Evolutionary conservation across 208 protist genomes (phyloP), one percentile per base, ranked within the genome.

Genomic region (Phytomonas francai): DNA sequence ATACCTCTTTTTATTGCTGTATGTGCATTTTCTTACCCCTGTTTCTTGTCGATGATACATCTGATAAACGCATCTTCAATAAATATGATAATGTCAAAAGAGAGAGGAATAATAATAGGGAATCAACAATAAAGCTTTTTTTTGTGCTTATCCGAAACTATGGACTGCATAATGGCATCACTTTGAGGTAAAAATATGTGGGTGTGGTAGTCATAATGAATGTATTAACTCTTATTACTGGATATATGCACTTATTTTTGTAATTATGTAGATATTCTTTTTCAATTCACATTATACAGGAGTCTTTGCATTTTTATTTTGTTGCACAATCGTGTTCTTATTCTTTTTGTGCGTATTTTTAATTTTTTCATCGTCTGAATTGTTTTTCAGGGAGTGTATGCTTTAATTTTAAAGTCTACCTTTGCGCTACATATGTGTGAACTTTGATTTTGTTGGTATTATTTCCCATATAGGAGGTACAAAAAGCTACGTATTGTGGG

Each of bases 191-290:
- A 49, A 49, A 49, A 49, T 49, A 19, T 3, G 39, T 49, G 12
- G 16, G 12, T 49, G 39, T 49, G 12, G 39, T 49, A 49, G 12
- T 49, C 39, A 22, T 49, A 19, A 19, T 49, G 39, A 19, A 49
- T 42, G 34, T 22, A 62, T 62, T 42, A 22, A 39, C 14, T 62
- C 31, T 39, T 6, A 19, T 39, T 42, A 62, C 16, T 62, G 34
- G 1, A 62, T 62, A 58, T 22, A 28, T 66, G 31, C 27, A 45
- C 16, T 29, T 66, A 66, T 72, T 25, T 70, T 57, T 74, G n/a
- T 45, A 31, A 65, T 4, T 30, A 28, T 2, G 1, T 68, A 29
- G 6, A 57, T 68, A 27, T 62, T 62, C 3, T 62, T 22, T 62
- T 62, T 59, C 56, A 36, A 36, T 3, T 11, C 3, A 19, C 4